Base-by-base conservation (phyloP, 345 rosid genomes). In the Gossypium mustelinum region DNA sequence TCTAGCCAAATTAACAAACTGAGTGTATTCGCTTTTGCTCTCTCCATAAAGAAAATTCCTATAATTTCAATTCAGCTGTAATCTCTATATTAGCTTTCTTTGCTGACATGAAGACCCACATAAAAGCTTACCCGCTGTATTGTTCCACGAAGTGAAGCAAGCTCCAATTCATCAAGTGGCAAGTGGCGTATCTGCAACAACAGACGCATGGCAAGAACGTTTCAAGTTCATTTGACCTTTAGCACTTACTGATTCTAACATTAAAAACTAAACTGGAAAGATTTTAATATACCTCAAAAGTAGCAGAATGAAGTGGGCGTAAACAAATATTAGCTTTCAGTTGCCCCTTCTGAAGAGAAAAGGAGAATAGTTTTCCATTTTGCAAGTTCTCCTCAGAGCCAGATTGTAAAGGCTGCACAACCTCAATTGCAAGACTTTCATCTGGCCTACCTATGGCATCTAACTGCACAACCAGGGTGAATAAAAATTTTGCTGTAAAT, bases 141-240 rank as follows among this genome's bases (percentile, higher is more conserved):
- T 67, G 91, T 88, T 77, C 98, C 98, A 20, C 98, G 81, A 20
- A 94, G 92, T 57, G 98, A 94, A 83, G 97, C 98, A 87, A 94
- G 85, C 85, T 94, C 98, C 88, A 94, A 80, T 78, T 94, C 98
- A 85, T 94, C 98, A 52, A 94, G 92, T 20, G 98, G 98, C 81
- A 94, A 85, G 74, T 94, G 71, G 58, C 97, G 97, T 73, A 94
- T 83, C 98, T 94, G 80, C 77, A 78, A 74, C 77, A 86, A 39
- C 60, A 76, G 56, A 76, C 68, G 55, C 2, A 48, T 39, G 70
- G 72, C 55, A 78, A 41, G 70, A 55, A 75, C 60, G 67, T 72
- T 76, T 62, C 74, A 20, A 51, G 18, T 59, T 22, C 57, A 55
- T 71, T 68, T 62, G 45, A 17, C 11, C 2, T 56, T 74, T 71